A percentile compares a stretch with the other conserved stretches of the same genome.
These are phyloP conservation scores for Fusarium bulbicola DNA, from an alignment of 2,329 filamentous ascomycete species.

Conservation along the genomic window DNA sequence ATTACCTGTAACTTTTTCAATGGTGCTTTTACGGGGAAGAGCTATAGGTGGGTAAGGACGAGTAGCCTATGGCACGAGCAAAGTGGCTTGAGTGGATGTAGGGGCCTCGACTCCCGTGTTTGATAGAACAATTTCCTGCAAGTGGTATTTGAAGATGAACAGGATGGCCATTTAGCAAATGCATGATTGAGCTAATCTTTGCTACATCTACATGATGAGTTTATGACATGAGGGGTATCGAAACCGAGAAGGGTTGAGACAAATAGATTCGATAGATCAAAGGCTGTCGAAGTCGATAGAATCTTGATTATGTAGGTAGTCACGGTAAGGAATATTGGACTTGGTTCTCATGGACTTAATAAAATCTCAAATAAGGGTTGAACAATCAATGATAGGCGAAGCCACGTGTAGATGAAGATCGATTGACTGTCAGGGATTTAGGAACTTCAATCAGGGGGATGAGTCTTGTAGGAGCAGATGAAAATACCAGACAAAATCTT, in stretches of 20 bases:
- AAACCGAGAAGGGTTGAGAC: neutral
- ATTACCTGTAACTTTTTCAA: neutral
- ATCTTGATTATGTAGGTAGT: neutral
- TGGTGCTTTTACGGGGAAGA: neutral
- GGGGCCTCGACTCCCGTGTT: neutral
- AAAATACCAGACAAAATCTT: neutral
- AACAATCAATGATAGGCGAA: neutral
- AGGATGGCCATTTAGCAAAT: neutral
- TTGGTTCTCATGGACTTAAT: neutral
- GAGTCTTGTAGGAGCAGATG: neutral
- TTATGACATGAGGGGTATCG: neutral
- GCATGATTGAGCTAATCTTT: neutral
- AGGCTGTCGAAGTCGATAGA: neutral
- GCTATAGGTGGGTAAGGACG: neutral
- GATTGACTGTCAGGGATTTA: neutral
- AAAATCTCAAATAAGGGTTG: neutral
- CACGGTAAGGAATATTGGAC: neutral
- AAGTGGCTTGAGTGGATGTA: neutral
- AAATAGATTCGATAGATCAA: neutral
- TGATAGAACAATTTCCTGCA: neutral
- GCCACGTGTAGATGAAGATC: constrained; percentile 5
- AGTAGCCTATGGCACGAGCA: neutral
- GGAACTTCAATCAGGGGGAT: neutral
- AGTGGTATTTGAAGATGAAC: neutral
- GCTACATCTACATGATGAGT: neutral